These are phyloP conservation scores for Wallacemonas sp. DNA, from an alignment of 208 protist genomes.

Conservation along the genomic window DNA sequence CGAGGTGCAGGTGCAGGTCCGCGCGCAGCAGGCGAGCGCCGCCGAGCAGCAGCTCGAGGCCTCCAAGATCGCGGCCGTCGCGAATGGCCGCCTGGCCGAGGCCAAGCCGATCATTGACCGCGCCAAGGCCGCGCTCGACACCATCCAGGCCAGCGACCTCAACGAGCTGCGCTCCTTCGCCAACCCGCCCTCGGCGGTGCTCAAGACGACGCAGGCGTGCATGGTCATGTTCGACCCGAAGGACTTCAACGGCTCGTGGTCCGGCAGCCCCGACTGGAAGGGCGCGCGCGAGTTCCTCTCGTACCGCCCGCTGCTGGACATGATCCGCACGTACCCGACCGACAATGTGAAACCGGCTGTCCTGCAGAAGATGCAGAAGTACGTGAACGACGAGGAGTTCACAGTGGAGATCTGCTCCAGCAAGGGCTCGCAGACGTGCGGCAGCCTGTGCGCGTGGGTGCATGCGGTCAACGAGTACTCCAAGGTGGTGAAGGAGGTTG, in stretches of 20 bases:
- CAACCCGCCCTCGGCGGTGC: slow-evolving; percentile 94
- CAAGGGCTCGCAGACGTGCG: slow-evolving; percentile 94
- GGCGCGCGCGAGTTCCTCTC: slow-evolving; percentile 91
- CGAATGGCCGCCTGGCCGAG: slow-evolving; percentile 91
- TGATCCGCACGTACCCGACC: slow-evolving; percentile 94
- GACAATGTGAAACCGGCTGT: slow-evolving; percentile 93
- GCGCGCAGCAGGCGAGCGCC: slow-evolving; percentile 91
- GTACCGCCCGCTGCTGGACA: slow-evolving; percentile 92
- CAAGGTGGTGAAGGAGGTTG: slow-evolving; percentile 95
- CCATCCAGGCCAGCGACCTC: slow-evolving; percentile 94
- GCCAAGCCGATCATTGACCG: slow-evolving; percentile 93
- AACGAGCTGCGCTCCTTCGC: slow-evolving; percentile 95
- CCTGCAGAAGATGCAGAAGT: slow-evolving; percentile 93
- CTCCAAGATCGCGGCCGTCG: slow-evolving; percentile 86
- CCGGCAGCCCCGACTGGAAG: slow-evolving; percentile 91
- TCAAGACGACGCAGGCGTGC: slow-evolving; percentile 95
- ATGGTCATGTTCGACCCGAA: slow-evolving; percentile 96
- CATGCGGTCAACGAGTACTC: slow-evolving; percentile 96
- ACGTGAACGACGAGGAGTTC: slow-evolving; percentile 95
- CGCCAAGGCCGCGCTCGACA: slow-evolving; percentile 93
- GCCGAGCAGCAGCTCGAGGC: slow-evolving; percentile 84
- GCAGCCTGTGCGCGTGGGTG: slow-evolving; percentile 96
- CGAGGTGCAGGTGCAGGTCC: slow-evolving; percentile 90
- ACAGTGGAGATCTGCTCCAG: slow-evolving; percentile 90
- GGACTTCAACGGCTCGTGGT: slow-evolving; percentile 87